Evolutionary conservation across 176 grass and related monocot genomes (phyloP).

Genomic region (Lolium perenne): DNA sequence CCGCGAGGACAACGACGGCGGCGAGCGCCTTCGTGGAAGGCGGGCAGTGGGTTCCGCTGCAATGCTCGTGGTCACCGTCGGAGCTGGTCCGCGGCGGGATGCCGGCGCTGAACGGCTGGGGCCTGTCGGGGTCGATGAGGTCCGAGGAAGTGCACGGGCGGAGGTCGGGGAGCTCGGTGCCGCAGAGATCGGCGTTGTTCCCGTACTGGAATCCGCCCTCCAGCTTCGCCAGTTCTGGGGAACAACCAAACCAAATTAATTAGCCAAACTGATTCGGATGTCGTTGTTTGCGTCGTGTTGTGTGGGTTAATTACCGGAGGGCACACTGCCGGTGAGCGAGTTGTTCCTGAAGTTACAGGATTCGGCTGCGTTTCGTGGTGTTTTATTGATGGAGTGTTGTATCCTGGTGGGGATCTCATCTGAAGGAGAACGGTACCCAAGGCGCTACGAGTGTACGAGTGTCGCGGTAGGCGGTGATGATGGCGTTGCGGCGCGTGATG

Average conservation of each 20-base stretch:
- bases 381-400: no score
- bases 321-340: slow-evolving; percentile 88
- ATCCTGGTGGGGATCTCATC: no score
- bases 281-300: neutral
- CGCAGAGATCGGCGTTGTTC: slow-evolving; percentile 83
- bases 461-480: no score
- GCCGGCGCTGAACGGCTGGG: slow-evolving; percentile 82
- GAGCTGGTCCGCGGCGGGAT: slow-evolving; percentile 45
- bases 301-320: slow-evolving; percentile 59
- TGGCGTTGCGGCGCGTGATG: no score
- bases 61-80: slow-evolving; percentile 29
- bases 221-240: slow-evolving; percentile 72
- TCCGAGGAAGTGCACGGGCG: slow-evolving; percentile 75
- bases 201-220: slow-evolving; percentile 72
- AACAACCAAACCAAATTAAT: slow-evolving; percentile 26
- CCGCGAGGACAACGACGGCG: slow-evolving; percentile 48
- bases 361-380: no score
- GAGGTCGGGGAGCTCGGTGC: slow-evolving; percentile 60
- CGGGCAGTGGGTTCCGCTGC: slow-evolving; percentile 51
- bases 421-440: no score
- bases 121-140: slow-evolving; percentile 64
- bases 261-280: neutral
- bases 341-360: slow-evolving; percentile 95
- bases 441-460: no score
- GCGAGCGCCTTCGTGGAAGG: slow-evolving; percentile 60